Evolutionary conservation across 2,329 filamentous ascomycete species (phyloP), one percentile per base, ranked within the genome.

Genomic region (Sphaerulina populicola): DNA sequence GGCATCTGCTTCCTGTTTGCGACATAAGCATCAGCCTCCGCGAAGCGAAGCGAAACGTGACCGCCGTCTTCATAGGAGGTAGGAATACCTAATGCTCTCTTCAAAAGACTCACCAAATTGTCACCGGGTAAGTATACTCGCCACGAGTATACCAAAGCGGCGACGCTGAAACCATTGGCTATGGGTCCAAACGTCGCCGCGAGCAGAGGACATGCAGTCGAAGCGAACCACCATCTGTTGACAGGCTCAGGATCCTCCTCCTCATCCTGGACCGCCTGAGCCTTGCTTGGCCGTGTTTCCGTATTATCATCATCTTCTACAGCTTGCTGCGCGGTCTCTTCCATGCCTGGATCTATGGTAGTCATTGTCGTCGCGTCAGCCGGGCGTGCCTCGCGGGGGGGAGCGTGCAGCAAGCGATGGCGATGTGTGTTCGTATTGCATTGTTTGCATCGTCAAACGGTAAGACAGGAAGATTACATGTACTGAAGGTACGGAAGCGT

Each of bases 201-300:
- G 33, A 80, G 68, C 2, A 82, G 67, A 11, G 79, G 79, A 58
- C 75, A 77, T 30, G 73, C 77, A 7, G 79, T 81, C 15, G 75
- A 78, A 2, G 78, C 77, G 60, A 81, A 77, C 79, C 79, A 82
- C 77, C 78, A 82, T 49, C 73, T 71, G 40, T 47, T 60, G 6
- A 57, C 74, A 49, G 73, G 69, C 6, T 72, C 60, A 51, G 68
- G 73, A 41, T 74, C 65, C 27, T 68, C 65, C 27, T 68, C 62
- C 31, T 71, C 59, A 1, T 68, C 63, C 14, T 71, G 61, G 3
- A 66, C 63, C 18, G 68, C 61, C 23, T 70, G 57, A 64, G 62
- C 27, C 68, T 63, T 11, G 38, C 40, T 49, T 5, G 53, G 37
- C 12, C 39, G 45, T 50, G 41, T 44, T 39, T 76, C 72, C 27